These are phyloP conservation scores for Tetradesmus obliquus DNA, from an alignment of 139 green algal species.

Conservation along the genomic window DNA sequence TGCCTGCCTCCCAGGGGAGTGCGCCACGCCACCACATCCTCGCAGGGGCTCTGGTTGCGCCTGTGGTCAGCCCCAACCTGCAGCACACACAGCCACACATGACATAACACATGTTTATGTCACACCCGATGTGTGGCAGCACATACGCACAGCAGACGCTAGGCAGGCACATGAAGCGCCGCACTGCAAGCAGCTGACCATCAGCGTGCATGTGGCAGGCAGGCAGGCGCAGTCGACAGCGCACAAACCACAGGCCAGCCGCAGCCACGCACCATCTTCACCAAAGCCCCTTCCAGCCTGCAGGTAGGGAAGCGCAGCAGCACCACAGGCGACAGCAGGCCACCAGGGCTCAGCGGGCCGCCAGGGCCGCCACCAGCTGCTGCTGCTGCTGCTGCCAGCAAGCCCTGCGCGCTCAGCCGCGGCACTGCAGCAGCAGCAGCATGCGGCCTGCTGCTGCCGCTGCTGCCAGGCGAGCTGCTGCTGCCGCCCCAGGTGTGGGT, in stretches of 20 bases:
- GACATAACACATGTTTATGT: neutral
- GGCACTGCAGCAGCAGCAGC: slow-evolving; percentile 1
- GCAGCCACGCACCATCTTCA: slow-evolving; percentile 20
- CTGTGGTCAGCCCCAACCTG: slow-evolving; percentile 48
- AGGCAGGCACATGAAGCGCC: neutral
- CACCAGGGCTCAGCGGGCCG: neutral
- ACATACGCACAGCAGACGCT: neutral
- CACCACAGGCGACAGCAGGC: neutral
- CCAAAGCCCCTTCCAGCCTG: slow-evolving; percentile 27
- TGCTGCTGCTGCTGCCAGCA: neutral
- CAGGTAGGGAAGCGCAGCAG: slow-evolving; percentile 25
- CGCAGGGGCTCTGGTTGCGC: slow-evolving; percentile 41
- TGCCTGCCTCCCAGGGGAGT: slow-evolving; percentile 41
- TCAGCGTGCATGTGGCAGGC: neutral
- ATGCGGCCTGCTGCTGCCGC: slow-evolving; percentile 12
- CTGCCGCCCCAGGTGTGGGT: neutral
- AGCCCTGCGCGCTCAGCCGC: neutral
- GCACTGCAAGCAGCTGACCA: neutral
- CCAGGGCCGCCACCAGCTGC: neutral
- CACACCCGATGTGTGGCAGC: neutral
- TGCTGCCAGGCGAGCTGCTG: neutral
- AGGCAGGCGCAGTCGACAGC: neutral
- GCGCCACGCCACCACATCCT: slow-evolving; percentile 64
- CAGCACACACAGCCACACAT: slow-evolving; percentile 12
- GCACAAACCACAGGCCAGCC: neutral